Base-by-base conservation (phyloP, 2,329 filamentous ascomycete genomes). In the Penicillium sp. region DNA sequence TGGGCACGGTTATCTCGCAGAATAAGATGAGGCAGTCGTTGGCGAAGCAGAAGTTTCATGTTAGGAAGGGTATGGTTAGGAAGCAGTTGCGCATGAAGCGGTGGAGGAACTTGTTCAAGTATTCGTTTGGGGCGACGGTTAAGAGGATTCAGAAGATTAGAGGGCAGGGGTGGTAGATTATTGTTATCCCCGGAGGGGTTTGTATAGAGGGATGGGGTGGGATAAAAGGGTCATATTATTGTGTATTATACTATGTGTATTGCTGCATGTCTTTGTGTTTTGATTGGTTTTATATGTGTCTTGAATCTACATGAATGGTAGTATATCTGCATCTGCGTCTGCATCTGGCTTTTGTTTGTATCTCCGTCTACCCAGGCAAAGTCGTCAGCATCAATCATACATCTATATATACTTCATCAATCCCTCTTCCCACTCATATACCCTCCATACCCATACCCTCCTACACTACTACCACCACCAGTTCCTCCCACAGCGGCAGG, bases 121-220 rank as follows among this genome's bases (percentile, higher is more conserved):
- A 65, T 43, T 72, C 70, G 10, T 75, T 74, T 56, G 52, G 66
- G 49, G 57, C 64, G 38, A 73, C 72, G 48, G 68, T 73, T 52
- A 56, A 48, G 37, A 67, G 67, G 59, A 71, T 74, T 48, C 60
- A 71, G 57, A 64, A 64, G 45, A 72, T 75, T 71, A 67, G 68
- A 55, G 63, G 61, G 19, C 72, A 75, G 62, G 72, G 72, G 10
- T 75, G 72, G 72, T 75, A 65, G 49, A n/a, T n/a, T n/a, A n/a
- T n/a, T n/a, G n/a, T n/a, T n/a, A n/a, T n/a, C n/a, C n/a, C n/a
- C n/a, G n/a, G n/a, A n/a, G n/a, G n/a, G n/a, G n/a, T n/a, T n/a
- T n/a, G n/a, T n/a, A n/a, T n/a, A n/a, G n/a, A n/a, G n/a, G n/a
- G n/a, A n/a, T n/a, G n/a, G n/a, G n/a, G n/a, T n/a, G n/a, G n/a